Conservation (phyloP, 306 rosid species). For the Castanospermum australe region DNA sequence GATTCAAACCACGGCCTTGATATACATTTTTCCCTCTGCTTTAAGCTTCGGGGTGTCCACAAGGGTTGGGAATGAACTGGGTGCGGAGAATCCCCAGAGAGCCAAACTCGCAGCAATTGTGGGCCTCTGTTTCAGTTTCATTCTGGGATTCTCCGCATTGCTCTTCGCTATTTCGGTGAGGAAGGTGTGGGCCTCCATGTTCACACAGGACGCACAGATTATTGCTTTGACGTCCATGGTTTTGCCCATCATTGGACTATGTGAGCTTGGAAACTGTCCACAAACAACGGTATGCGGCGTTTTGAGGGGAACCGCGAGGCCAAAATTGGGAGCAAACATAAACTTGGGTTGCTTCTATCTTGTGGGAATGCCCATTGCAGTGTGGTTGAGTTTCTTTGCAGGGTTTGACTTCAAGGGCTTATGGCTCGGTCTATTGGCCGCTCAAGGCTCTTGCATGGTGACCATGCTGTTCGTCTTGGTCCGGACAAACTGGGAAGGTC, state of each 20-base stretch:
- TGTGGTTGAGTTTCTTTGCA: conserved; percentile 30
- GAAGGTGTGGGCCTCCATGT: conserved; percentile 33
- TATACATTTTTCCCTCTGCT: conserved; percentile 38
- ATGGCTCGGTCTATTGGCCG: conserved; percentile 41
- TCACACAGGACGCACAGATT: conserved; percentile 22
- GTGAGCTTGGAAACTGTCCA: conserved; percentile 41
- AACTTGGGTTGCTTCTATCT: conserved; percentile 35
- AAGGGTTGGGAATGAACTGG: conserved; percentile 37
- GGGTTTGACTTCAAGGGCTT: conserved; percentile 37
- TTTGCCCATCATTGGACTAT: conserved; percentile 35
- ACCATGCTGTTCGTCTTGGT: conserved; percentile 38
- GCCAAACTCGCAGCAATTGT: conserved; percentile 22
- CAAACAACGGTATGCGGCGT: conserved; percentile 43
- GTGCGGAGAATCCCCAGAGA: conserved; percentile 13
- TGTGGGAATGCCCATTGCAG: conserved; percentile 34
- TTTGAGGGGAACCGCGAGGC: conserved; percentile 43
- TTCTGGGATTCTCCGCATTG: conserved; percentile 22
- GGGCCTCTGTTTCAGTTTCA: conserved; percentile 30
- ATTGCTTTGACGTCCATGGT: conserved; percentile 25
- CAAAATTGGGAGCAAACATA: conserved; percentile 31
- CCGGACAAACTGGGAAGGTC: conserved; percentile 31
- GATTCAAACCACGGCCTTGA: conserved; percentile 39
- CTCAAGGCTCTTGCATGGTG: conserved; percentile 35
- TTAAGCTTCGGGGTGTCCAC: conserved; percentile 42
- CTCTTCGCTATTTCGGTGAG: conserved; percentile 19